A percentile compares a stretch with the other conserved stretches of the same genome.
These are phyloP conservation scores for Fusarium chuoi DNA, from an alignment of 2,329 filamentous ascomycete species.

Conservation along the genomic window DNA sequence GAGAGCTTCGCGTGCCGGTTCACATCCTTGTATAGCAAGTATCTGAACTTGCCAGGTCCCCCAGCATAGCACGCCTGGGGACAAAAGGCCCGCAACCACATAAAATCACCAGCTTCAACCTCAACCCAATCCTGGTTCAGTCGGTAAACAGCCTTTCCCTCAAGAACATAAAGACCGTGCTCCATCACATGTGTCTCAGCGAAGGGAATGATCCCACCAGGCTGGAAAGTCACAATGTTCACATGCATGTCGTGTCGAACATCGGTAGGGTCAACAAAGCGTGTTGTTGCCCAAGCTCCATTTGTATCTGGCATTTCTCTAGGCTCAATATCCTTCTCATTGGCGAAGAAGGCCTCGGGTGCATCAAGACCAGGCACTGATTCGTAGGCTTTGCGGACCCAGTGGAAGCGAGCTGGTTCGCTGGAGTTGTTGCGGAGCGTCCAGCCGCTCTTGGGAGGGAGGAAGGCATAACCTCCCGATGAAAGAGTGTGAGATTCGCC, in stretches of 20 bases:
- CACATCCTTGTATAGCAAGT: conserved; percentile 24
- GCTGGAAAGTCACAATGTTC: conserved; percentile 26
- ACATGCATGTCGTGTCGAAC: conserved; percentile 30
- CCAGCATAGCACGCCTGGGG: conserved; percentile 28
- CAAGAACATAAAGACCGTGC: conserved; percentile 23
- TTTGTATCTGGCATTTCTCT: conserved; percentile 26
- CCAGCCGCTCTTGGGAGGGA: conserved; percentile 29
- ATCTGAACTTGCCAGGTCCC: conserved; percentile 23
- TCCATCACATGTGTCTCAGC: conserved; percentile 32
- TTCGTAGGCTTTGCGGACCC: conserved; percentile 30
- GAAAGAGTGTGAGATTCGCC: conserved; percentile 9
- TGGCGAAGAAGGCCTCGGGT: conserved; percentile 19
- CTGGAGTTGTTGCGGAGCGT: conserved; percentile 23
- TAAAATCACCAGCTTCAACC: conserved; percentile 25
- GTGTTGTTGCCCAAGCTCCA: conserved; percentile 24
- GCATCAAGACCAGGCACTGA: conserved; percentile 13
- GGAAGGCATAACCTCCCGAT: conserved; percentile 17
- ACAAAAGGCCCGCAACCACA: conserved; percentile 28
- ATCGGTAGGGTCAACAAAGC: conserved; percentile 17
- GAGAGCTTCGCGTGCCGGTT: conserved; percentile 14
- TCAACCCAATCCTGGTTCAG: conserved; percentile 27
- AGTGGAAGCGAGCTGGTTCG: conserved; percentile 17
- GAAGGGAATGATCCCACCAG: conserved; percentile 19
- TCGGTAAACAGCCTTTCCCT: conserved; percentile 25
- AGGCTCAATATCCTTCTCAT: conserved; percentile 18